A percentile compares a stretch with the other conserved stretches of the same genome.
phyloP scores from a whole-genome alignment of 805 yeast species.

The Starmerella apis region DNA sequence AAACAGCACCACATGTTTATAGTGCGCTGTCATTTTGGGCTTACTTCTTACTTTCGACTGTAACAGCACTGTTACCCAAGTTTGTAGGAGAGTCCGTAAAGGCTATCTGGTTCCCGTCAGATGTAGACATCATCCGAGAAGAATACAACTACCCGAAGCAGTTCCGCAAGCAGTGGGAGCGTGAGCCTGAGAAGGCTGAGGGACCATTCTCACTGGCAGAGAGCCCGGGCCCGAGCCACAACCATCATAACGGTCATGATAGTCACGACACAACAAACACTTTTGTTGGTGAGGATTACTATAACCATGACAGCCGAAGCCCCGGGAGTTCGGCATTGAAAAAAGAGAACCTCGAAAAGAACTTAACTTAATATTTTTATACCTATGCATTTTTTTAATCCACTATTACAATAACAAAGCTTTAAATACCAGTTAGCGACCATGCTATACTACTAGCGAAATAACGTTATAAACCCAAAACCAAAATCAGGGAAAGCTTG shows the following conservation, averaged over 20 bases:
- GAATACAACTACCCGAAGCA: slow-evolving; percentile 11
- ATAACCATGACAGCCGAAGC: background rate
- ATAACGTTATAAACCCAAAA: too few relatives aligned
- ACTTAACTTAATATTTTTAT: too few relatives aligned
- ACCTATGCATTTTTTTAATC: too few relatives aligned
- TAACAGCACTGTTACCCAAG: slow-evolving; percentile 52
- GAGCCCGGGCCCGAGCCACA: background rate
- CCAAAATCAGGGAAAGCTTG: too few relatives aligned
- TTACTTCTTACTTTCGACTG: slow-evolving; percentile 44
- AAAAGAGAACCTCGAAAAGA: background rate
- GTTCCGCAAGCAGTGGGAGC: slow-evolving; percentile 8
- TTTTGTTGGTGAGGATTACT: background rate
- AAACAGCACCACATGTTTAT: slow-evolving; percentile 51
- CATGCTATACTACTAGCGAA: too few relatives aligned
- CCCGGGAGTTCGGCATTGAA: background rate
- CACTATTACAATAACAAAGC: too few relatives aligned
- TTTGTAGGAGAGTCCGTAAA: slow-evolving; percentile 42
- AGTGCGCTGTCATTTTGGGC: slow-evolving; percentile 62
- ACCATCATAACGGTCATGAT: slow-evolving; percentile 1
- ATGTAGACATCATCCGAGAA: slow-evolving; percentile 63
- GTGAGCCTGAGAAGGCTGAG: background rate
- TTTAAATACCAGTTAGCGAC: too few relatives aligned
- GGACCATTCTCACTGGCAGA: background rate
- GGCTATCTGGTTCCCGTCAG: slow-evolving; percentile 49
- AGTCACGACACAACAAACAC: slow-evolving; percentile 2